Evolutionary conservation across 2,329 filamentous ascomycete genomes (phyloP), one percentile per base, ranked within the genome.

Genomic region (Talaromyces piceae): DNA sequence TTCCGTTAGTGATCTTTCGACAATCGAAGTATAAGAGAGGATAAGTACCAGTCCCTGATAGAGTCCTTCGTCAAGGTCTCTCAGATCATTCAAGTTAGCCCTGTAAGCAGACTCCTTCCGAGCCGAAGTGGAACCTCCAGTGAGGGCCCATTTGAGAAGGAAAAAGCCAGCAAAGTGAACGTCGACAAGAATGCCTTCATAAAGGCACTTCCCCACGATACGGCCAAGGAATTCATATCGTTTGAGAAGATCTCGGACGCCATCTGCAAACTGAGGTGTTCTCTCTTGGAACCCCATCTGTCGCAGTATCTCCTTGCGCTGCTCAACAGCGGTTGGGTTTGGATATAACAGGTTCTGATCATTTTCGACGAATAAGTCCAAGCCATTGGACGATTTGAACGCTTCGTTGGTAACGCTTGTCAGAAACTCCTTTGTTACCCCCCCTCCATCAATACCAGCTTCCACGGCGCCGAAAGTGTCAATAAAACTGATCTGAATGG

Each of bases 381-480:
- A 72, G 2, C 74, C 72, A 18, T 74, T 72, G 2, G 78, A 71
- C 1, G 80, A 76, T 57, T 77, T 79, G 63, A 97, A 95, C 0
- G 90, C 90, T 66, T 96, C 87, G 18, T 79, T 84, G 1, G 89
- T 95, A 45, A 95, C 82, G 55, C 87, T 93, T 1, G 85, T 95
- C 11, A 98, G 76, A 56, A 98, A 98, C 62, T 98, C 93, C 61
- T 98, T 98, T 2, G 91, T 96, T 7, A 98, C 93, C 56, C 93
- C 93, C 7, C 93, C 93, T 0, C 93, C 93, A 63, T 98, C 93
- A 50, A 98, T 97, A 8, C 93, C 93, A 11, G 91, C 91, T 70
- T 98, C 93, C 6, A 82, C 77, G 1, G 85, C 81, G 54, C 87
- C 87, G 59, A 95, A 98, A 54, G 90, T 81, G 64, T 98, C 93